phyloP scores from a whole-genome alignment of 768 basidiomycete genomes.

The Pulveroboletus sp. region DNA sequence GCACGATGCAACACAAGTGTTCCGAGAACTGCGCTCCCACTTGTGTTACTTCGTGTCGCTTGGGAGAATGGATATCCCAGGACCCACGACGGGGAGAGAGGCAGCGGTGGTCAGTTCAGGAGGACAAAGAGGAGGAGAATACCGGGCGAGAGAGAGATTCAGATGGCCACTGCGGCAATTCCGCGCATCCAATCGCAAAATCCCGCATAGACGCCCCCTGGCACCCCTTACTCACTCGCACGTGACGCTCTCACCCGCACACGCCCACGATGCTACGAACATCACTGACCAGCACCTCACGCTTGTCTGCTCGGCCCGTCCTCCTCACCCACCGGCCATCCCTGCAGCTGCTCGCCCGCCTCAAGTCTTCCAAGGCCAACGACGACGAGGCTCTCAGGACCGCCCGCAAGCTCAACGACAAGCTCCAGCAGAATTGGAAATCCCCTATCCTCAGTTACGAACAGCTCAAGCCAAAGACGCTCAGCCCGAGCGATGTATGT shows the following conservation, averaged over 20 bases:
- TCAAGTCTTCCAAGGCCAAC: conserved; percentile 33
- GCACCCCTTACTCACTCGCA: background rate
- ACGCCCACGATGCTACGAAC: conserved; percentile 24
- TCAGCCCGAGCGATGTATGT: conserved; percentile 64
- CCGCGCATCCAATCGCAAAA: conserved; percentile 36
- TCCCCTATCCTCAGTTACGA: conserved; percentile 71
- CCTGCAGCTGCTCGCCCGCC: conserved; percentile 23
- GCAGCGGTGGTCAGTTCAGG: too few species aligned
- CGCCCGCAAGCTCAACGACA: conserved; percentile 34
- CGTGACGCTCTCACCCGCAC: conserved; percentile 10
- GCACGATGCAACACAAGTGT: conserved; percentile 33
- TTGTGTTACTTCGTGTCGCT: conserved; percentile 24
- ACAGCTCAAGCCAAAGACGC: conserved; percentile 73
- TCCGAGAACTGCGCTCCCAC: conserved; percentile 48
- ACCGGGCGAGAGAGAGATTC: background rate
- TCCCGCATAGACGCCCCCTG: conserved; percentile 11
- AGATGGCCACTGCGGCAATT: conserved; percentile 37
- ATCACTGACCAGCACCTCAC: conserved; percentile 13
- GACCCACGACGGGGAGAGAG: too few species aligned
- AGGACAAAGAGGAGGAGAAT: background rate
- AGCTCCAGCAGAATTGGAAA: conserved; percentile 69
- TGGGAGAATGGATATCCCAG: background rate
- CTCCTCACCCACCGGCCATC: conserved; percentile 11
- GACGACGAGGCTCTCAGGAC: conserved; percentile 22
- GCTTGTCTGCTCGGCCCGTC: conserved; percentile 8